Percentiles rank a stretch among this genome's conserved stretches.
phyloP scores from a whole-genome alignment of 306 rosid genomes.

The Lathyrus sativus region DNA sequence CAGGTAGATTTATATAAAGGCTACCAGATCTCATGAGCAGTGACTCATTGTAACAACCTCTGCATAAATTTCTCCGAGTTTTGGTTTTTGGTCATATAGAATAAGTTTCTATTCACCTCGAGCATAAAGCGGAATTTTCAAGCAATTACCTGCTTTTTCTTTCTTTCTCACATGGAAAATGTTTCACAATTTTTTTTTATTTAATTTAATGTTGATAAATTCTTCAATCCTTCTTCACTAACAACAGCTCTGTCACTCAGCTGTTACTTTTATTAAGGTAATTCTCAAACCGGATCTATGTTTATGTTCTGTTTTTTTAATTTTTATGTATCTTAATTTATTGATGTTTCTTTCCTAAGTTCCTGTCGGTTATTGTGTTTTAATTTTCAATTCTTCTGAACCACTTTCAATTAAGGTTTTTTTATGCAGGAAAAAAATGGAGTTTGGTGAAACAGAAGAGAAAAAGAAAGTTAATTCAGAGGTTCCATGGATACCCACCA shows the following conservation, averaged over 20 bases:
- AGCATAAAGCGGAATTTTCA: constrained; percentile 32
- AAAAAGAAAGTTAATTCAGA: constrained; percentile 8
- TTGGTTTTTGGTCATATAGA: constrained; percentile 35
- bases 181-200: neutral
- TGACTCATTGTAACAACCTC: constrained; percentile 29
- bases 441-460: constrained; percentile 23
- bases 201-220: constrained; percentile 16
- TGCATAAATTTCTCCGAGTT: constrained; percentile 37
- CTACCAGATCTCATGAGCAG: constrained; percentile 33
- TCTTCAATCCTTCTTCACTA: constrained; percentile 19
- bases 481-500: constrained; percentile 41
- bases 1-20: constrained; percentile 10
- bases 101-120: too few relatives aligned
- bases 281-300: constrained; percentile 25
- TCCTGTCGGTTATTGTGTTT: neutral
- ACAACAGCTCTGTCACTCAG: constrained; percentile 40
- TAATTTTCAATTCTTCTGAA: neutral
- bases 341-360: neutral
- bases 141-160: constrained; percentile 10
- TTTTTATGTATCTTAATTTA: neutral
- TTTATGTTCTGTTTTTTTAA: constrained; percentile 9
- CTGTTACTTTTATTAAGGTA: constrained; percentile 35
- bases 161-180: neutral
- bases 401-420: neutral
- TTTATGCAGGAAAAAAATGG: constrained; percentile 35